These are phyloP conservation scores for Penicillium antarcticum DNA, from an alignment of 495 filamentous ascomycete species.

Conservation along the genomic window DNA sequence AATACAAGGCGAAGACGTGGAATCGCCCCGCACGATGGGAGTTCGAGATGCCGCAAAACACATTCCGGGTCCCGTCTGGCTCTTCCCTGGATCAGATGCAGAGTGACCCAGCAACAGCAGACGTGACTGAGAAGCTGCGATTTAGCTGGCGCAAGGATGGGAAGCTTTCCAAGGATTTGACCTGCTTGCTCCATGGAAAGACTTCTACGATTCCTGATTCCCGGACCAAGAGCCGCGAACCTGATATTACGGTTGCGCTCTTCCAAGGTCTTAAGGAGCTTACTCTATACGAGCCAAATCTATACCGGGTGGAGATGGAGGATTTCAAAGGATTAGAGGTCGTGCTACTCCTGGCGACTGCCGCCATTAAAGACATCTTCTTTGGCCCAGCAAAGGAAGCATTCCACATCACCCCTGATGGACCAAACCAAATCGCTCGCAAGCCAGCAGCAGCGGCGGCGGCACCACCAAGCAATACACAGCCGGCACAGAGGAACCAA, in stretches of 20 bases:
- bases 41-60: slow-evolving; percentile 86
- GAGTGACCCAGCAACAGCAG: slow-evolving; percentile 62
- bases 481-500: slow-evolving; percentile 2
- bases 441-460: slow-evolving; percentile 1
- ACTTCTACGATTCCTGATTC: slow-evolving; percentile 58
- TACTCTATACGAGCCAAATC: slow-evolving; percentile 89
- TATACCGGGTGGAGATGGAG: slow-evolving; percentile 86
- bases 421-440: not conserved
- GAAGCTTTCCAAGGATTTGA: slow-evolving; percentile 77
- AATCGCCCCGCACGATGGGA: slow-evolving; percentile 77
- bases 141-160: slow-evolving; percentile 94
- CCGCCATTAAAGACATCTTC: slow-evolving; percentile 85
- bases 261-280: slow-evolving; percentile 67
- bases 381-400: slow-evolving; percentile 62
- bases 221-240: slow-evolving; percentile 77
- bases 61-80: slow-evolving; percentile 74
- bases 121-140: slow-evolving; percentile 70
- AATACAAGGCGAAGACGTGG: slow-evolving; percentile 70
- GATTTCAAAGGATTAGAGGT: slow-evolving; percentile 93
- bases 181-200: slow-evolving; percentile 76
- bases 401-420: slow-evolving; percentile 67
- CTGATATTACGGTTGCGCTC: slow-evolving; percentile 87
- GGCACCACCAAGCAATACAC: not conserved
- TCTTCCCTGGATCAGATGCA: slow-evolving; percentile 75
- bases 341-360: slow-evolving; percentile 74